phyloP scores from a whole-genome alignment of 768 basidiomycete species.

The Tylopilus felleus region DNA sequence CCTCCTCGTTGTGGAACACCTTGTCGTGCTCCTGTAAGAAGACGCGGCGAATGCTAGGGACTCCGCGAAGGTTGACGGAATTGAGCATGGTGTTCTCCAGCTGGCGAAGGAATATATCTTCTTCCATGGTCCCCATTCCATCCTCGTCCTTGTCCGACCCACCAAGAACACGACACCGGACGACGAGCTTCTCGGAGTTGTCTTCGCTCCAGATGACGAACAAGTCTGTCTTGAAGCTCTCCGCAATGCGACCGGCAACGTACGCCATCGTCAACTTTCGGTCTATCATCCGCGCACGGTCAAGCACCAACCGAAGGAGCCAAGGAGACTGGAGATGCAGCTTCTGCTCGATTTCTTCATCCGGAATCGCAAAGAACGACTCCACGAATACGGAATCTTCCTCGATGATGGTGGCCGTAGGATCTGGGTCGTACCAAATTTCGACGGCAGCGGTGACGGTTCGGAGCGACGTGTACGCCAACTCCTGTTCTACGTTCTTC shows the following conservation, averaged over 20 bases:
- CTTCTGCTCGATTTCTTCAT: constrained; percentile 91
- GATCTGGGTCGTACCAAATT: constrained; percentile 97
- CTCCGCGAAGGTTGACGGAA: constrained; percentile 91
- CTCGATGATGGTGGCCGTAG: constrained; percentile 88
- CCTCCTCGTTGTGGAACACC: constrained; percentile 59
- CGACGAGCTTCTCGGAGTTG: constrained; percentile 94
- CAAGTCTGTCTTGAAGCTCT: constrained; percentile 92
- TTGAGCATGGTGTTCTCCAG: constrained; percentile 96
- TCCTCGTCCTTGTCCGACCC: constrained; percentile 85
- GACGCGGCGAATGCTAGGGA: constrained; percentile 84
- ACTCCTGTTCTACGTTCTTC: constrained; percentile 88
- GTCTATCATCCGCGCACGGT: constrained; percentile 97
- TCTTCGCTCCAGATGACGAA: constrained; percentile 99
- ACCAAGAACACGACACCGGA: constrained; percentile 91
- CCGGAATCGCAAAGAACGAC: constrained; percentile 98
- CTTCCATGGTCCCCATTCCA: constrained; percentile 69
- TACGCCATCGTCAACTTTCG: constrained; percentile 93
- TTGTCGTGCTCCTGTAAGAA: constrained; percentile 91
- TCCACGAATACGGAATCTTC: constrained; percentile 96
- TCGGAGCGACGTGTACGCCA: constrained; percentile 89
- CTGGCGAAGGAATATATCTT: constrained; percentile 94
- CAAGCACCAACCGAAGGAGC: constrained; percentile 94
- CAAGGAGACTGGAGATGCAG: constrained; percentile 92
- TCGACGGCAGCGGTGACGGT: constrained; percentile 95
- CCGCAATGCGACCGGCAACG: constrained; percentile 89